phyloP scores from a whole-genome alignment of 768 basidiomycete genomes.

The Mycena venus region DNA sequence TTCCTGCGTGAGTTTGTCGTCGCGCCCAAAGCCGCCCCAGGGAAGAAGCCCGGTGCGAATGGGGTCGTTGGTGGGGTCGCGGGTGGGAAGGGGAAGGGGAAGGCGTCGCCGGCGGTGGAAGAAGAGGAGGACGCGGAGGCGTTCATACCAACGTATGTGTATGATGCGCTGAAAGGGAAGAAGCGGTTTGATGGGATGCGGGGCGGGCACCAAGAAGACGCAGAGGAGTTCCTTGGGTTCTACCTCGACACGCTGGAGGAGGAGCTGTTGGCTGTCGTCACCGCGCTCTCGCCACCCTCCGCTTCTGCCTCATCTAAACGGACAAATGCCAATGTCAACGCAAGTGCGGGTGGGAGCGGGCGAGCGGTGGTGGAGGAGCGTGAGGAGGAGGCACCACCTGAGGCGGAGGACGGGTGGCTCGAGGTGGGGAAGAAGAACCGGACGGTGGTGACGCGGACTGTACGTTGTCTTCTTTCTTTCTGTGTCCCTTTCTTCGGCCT shows the following conservation, averaged over 20 bases:
- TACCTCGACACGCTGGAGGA: slow-evolving; percentile 96
- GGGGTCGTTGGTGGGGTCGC: not conserved
- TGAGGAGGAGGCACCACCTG: slow-evolving; percentile 54
- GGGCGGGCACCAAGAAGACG: slow-evolving; percentile 96
- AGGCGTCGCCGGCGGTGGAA: slow-evolving; percentile 54
- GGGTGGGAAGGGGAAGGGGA: slow-evolving; percentile 53
- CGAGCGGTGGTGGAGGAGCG: slow-evolving; percentile 55
- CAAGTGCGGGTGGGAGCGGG: not conserved
- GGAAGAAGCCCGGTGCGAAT: slow-evolving; percentile 37
- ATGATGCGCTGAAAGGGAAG: slow-evolving; percentile 94
- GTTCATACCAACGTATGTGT: slow-evolving; percentile 89
- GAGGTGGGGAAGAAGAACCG: slow-evolving; percentile 95
- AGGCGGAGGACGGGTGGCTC: slow-evolving; percentile 81
- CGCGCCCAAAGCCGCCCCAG: slow-evolving; percentile 46
- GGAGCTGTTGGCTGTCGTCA: slow-evolving; percentile 80
- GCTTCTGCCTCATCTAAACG: not conserved
- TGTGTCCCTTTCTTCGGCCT: not conserved
- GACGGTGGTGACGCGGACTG: slow-evolving; percentile 82
- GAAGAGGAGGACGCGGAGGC: slow-evolving; percentile 70
- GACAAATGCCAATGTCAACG: not conserved
- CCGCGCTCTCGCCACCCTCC: slow-evolving; percentile 61
- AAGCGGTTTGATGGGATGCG: slow-evolving; percentile 95
- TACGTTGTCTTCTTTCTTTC: slow-evolving; percentile 51
- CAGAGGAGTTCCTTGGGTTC: slow-evolving; percentile 98
- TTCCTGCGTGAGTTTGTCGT: slow-evolving; percentile 85